Conservation (phyloP, 148 eudicot genomes). For the Chenopodium formosanum region DNA sequence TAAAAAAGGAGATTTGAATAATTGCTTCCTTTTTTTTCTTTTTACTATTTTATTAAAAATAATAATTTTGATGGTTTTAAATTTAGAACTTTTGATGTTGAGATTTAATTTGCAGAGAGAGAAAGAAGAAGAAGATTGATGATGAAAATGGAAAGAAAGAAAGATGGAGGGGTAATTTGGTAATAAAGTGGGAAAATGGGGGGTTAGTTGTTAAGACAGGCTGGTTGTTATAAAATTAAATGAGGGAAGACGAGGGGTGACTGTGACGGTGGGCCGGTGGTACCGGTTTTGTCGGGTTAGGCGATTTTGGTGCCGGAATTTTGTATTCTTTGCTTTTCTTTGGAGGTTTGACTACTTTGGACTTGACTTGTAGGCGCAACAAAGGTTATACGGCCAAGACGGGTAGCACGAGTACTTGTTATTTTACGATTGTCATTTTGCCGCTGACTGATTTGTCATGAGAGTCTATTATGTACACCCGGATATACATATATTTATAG, state of each 20-base stretch:
- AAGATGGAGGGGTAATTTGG: conserved; percentile 8
- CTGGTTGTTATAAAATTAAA: neutral
- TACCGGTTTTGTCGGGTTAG: conserved; percentile 27
- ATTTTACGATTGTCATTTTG: too few relatives aligned
- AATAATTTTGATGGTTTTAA: conserved; percentile 23
- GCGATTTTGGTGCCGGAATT: neutral
- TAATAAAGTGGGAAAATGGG: neutral
- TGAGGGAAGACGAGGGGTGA: neutral
- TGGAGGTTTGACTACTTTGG: neutral
- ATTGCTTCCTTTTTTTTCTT: conserved; percentile 23
- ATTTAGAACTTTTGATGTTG: conserved; percentile 33
- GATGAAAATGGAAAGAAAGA: neutral
- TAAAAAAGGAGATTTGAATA: conserved; percentile 25
- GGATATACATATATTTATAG: too few relatives aligned
- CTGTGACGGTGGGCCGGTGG: neutral
- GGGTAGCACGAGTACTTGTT: too few relatives aligned
- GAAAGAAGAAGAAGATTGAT: neutral
- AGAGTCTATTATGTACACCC: too few relatives aligned
- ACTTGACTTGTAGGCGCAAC: neutral
- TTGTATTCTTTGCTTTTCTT: neutral
- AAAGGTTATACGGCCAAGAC: too few relatives aligned
- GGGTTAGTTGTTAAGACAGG: conserved; percentile 5
- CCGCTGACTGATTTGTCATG: too few relatives aligned
- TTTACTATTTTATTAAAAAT: neutral
- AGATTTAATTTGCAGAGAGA: conserved; percentile 14